A percentile compares a stretch with the other conserved stretches of the same genome.
These are phyloP conservation scores for Phytophthora fragariaefolia DNA, from an alignment of 352 stramenopile genomes.

Conservation along the genomic window DNA sequence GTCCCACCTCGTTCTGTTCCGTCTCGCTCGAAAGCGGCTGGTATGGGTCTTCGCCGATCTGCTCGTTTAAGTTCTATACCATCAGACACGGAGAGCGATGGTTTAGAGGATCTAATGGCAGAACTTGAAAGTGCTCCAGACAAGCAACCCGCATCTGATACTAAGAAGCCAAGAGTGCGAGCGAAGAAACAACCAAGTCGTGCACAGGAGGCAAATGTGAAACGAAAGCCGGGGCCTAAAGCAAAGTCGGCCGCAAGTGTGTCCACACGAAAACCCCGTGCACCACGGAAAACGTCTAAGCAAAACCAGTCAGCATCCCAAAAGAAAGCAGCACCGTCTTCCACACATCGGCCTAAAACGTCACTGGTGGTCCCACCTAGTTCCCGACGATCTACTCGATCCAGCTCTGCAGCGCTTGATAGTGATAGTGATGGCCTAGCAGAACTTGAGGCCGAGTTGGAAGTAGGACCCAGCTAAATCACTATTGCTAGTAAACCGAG, in stretches of 20 bases:
- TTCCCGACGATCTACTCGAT: constrained; percentile 32
- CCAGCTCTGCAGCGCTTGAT: constrained; percentile 37
- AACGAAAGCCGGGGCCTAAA: constrained; percentile 7
- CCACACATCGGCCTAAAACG: not conserved
- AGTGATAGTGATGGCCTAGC: constrained; percentile 64
- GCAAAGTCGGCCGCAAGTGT: too few species aligned
- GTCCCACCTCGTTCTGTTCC: not conserved
- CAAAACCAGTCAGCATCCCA: not conserved
- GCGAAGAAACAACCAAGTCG: constrained; percentile 12
- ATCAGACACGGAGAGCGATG: constrained; percentile 60
- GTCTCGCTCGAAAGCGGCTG: not conserved
- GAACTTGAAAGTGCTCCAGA: constrained; percentile 42
- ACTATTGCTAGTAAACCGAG: not conserved
- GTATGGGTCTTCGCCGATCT: constrained; percentile 20
- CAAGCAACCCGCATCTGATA: not conserved
- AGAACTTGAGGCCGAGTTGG: constrained; percentile 46
- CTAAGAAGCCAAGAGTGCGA: constrained; percentile 10
- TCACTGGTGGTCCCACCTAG: constrained; percentile 7
- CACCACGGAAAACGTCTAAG: constrained; percentile 2
- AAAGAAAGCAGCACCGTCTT: constrained; percentile 1
- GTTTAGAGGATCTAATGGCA: constrained; percentile 52
- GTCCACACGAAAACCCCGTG: too few species aligned
- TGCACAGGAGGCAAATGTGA: constrained; percentile 5
- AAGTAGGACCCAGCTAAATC: constrained; percentile 19
- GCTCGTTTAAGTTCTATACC: constrained; percentile 37